phyloP scores from a whole-genome alignment of 2,329 filamentous ascomycete species.

The Ophiostoma sp. region DNA sequence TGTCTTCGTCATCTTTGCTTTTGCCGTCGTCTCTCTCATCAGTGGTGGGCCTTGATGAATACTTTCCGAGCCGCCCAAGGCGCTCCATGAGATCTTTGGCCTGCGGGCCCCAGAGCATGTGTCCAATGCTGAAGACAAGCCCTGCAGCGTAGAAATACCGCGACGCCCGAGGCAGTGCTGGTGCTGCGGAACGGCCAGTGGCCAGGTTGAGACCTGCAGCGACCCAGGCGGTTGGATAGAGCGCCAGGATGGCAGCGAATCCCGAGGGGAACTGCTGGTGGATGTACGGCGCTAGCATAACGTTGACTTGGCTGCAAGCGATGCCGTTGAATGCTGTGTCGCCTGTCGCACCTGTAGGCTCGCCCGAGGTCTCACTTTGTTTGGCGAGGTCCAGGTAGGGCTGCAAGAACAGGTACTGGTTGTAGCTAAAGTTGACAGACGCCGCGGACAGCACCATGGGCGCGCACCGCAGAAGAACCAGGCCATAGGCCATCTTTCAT shows the following conservation, averaged over 20 bases:
- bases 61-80: constrained; percentile 16
- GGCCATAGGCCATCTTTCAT: too few species aligned
- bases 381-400: constrained; percentile 8
- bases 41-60: neutral
- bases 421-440: constrained; percentile 16
- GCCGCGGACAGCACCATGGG: constrained; percentile 18
- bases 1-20: too few species aligned
- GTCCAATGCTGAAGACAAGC: constrained; percentile 12
- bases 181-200: neutral
- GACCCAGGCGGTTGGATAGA: constrained; percentile 18
- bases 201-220: constrained; percentile 11
- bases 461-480: neutral
- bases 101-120: constrained; percentile 9
- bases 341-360: too few species aligned
- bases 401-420: constrained; percentile 15
- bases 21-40: neutral
- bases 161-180: neutral
- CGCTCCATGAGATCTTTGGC: constrained; percentile 12
- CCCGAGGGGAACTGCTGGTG: constrained; percentile 12
- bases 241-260: constrained; percentile 13
- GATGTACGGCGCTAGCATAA: constrained; percentile 15
- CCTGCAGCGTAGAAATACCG: constrained; percentile 16
- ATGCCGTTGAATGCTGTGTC: too few species aligned
- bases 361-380: neutral
- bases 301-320: constrained; percentile 13